phyloP scores from a whole-genome alignment of 257 asterid species.

The Parsonsia alboflavescens region DNA sequence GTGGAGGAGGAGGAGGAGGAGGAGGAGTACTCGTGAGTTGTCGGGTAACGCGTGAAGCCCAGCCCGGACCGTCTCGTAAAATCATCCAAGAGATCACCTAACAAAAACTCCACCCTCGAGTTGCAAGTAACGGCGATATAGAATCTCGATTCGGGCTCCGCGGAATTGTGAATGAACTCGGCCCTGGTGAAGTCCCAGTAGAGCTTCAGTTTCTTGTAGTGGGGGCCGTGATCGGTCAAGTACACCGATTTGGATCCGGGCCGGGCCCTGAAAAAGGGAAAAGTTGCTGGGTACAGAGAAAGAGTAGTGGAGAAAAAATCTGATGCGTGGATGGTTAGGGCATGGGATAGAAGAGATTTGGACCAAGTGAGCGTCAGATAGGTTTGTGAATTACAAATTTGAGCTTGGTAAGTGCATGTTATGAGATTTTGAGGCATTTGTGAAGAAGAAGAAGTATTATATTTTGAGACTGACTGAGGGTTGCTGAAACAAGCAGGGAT shows the following conservation, averaged over 20 bases:
- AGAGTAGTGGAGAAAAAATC: slow-evolving; percentile 25
- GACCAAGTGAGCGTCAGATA: slow-evolving; percentile 38
- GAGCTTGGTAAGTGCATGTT: slow-evolving; percentile 37
- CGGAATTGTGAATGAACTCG: slow-evolving; percentile 23
- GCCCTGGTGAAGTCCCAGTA: slow-evolving; percentile 35
- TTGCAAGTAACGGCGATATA: slow-evolving; percentile 27
- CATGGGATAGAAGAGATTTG: slow-evolving; percentile 26
- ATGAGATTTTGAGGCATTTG: slow-evolving; percentile 33
- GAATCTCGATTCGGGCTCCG: slow-evolving; percentile 32
- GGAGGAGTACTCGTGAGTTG: background rate
- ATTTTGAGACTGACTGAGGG: slow-evolving; percentile 9
- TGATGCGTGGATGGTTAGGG: slow-evolving; percentile 28
- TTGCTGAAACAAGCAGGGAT: slow-evolving; percentile 31
- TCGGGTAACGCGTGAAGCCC: slow-evolving; percentile 10
- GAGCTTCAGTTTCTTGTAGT: slow-evolving; percentile 21
- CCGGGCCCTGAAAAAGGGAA: slow-evolving; percentile 26
- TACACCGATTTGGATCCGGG: slow-evolving; percentile 29
- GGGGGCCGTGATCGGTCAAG: slow-evolving; percentile 10
- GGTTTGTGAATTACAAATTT: slow-evolving; percentile 20
- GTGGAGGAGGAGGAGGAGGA: too few relatives aligned
- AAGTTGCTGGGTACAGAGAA: slow-evolving; percentile 25
- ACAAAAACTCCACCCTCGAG: slow-evolving; percentile 26
- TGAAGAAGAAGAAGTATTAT: slow-evolving; percentile 9
- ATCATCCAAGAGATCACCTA: slow-evolving; percentile 26
- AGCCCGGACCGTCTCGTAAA: slow-evolving; percentile 17